These are phyloP conservation scores for Gonapodya sp. DNA, from an alignment of 192 early-diverging fungal species.

Conservation along the genomic window DNA sequence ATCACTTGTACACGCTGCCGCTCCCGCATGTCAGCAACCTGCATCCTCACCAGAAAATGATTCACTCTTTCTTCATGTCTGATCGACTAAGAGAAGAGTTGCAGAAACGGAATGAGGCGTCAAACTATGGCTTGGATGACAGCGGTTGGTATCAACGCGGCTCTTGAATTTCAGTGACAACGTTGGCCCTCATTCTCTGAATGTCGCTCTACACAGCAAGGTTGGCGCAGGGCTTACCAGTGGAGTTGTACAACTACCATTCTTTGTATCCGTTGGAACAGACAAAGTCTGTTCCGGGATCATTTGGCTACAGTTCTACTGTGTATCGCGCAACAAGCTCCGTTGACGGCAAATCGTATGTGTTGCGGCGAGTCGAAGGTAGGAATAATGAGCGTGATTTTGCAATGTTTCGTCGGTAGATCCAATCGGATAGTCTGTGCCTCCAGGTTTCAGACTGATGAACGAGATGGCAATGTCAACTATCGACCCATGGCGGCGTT, in stretches of 20 bases:
- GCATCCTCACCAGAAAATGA: conserved; percentile 63
- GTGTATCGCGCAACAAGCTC: conserved; percentile 81
- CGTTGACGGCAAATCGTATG: conserved; percentile 77
- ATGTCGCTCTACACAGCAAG: conserved; percentile 17
- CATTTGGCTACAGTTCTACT: conserved; percentile 59
- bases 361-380: conserved; percentile 75
- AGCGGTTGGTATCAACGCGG: conserved; percentile 19
- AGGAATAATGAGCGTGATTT: conserved; percentile 35
- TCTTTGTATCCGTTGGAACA: conserved; percentile 60
- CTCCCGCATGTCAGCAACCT: conserved; percentile 61
- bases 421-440: conserved; percentile 85
- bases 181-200: conserved; percentile 20
- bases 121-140: conserved; percentile 27
- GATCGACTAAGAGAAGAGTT: conserved; percentile 76
- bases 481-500: conserved; percentile 75
- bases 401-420: conserved; percentile 57
- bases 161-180: not conserved
- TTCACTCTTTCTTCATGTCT: conserved; percentile 75
- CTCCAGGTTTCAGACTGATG: conserved; percentile 60
- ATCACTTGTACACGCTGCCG: conserved; percentile 68
- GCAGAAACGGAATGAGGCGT: conserved; percentile 55
- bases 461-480: conserved; percentile 73
- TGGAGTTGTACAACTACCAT: conserved; percentile 85
- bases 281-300: conserved; percentile 32
- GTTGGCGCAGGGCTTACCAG: conserved; percentile 30